Evolutionary conservation across 2,329 filamentous ascomycete genomes (phyloP), one percentile per base, ranked within the genome.

Genomic region (Byssothecium circinans): DNA sequence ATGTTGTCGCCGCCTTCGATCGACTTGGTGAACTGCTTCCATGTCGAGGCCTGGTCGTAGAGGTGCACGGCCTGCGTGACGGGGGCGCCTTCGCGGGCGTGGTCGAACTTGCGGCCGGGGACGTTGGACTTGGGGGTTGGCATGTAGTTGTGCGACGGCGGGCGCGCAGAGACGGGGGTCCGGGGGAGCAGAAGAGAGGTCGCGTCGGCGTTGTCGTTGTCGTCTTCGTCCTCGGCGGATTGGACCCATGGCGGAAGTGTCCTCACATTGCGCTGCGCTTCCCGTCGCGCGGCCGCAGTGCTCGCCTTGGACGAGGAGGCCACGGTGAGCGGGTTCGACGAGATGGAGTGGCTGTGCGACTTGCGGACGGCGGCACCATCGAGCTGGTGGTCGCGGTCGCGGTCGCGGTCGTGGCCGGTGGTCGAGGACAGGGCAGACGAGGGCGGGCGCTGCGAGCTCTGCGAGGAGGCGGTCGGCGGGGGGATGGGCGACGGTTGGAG

Each of bases 181-280:
- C 67, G 57, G 4, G 68, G 68, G n/a, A 70, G 64, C 29, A 70
- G 62, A 34, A 61, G 56, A 10, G 57, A 58, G 11, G 64, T 62
- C 4, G 58, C 56, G 36, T 67, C 62, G 47, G 51, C 62, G 45
- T 61, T 54, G 36, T 68, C 69, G 45, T 70, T 65, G 36, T 71
- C 66, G 42, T 50, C 43, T 14, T 50, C 47, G 45, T 70, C 65
- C 47, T 70, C 65, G 51, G 61, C 57, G 14, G 67, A 62, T 48
- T 68, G 70, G 25, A 73, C 68, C 69, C 70, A 73, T 42, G 68
- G 68, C 22, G 69, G 69, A 18, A 72, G 60, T 4, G 68, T 66
- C 33, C 68, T 56, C 39, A 62, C 68, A 32, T 60, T 60, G 38
- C 67, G 67, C 55, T 68, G 67, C 35, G 56, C 56, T 37, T 69